Conservation (phyloP, 208 protist species). For the Leishmania turanica region DNA sequence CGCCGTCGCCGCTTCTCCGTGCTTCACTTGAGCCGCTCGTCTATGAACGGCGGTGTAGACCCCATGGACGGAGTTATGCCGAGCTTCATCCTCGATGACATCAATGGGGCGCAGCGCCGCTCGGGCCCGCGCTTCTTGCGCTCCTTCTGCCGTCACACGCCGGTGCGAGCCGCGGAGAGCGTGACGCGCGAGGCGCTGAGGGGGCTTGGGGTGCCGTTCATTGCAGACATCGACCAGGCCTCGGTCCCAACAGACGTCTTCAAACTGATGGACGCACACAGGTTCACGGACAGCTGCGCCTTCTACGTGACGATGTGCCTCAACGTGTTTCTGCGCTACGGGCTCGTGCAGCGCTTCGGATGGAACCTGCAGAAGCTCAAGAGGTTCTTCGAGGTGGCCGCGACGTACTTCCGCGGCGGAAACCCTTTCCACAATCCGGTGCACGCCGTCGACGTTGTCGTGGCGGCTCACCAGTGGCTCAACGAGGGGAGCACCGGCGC, state of each 20-base stretch:
- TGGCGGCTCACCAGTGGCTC: slow-evolving; percentile 68
- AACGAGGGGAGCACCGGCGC: slow-evolving; percentile 39
- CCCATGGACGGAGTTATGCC: slow-evolving; percentile 32
- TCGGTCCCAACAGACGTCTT: slow-evolving; percentile 19
- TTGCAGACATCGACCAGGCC: slow-evolving; percentile 41
- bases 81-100: slow-evolving; percentile 33
- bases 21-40: slow-evolving; percentile 35
- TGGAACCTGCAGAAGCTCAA: slow-evolving; percentile 49
- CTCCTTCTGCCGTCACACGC: slow-evolving; percentile 42
- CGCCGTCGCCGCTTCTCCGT: slow-evolving; percentile 22
- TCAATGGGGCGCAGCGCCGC: not conserved
- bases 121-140: slow-evolving; percentile 50
- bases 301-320: slow-evolving; percentile 53
- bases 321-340: slow-evolving; percentile 74
- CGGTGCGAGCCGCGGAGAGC: slow-evolving; percentile 33
- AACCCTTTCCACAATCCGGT: slow-evolving; percentile 82
- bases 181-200: slow-evolving; percentile 36
- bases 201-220: slow-evolving; percentile 42
- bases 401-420: slow-evolving; percentile 47
- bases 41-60: slow-evolving; percentile 30
- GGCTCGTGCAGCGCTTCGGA: slow-evolving; percentile 52
- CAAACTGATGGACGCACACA: slow-evolving; percentile 18
- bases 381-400: slow-evolving; percentile 39
- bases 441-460: slow-evolving; percentile 75
- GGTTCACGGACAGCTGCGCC: slow-evolving; percentile 8